Conservation (phyloP, 768 basidiomycete species). For the Cystobasidiopsis lactophilus region DNA sequence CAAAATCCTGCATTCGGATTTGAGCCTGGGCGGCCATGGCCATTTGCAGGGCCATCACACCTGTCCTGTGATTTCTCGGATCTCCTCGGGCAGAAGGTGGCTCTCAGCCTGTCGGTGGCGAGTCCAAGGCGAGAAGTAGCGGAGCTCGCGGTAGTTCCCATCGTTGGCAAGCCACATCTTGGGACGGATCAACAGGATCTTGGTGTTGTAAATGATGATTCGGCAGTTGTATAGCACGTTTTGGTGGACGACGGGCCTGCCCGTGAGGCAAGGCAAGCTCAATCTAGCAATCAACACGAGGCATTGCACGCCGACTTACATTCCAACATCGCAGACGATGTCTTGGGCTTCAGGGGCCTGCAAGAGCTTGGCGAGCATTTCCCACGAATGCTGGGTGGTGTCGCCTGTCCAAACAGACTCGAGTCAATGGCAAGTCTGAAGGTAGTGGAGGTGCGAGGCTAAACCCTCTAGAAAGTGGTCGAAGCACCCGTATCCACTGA, state of each 20-base stretch:
- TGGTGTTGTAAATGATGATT: constrained; percentile 58
- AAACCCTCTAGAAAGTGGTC: constrained; percentile 93
- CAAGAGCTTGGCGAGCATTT: constrained; percentile 79
- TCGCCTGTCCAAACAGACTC: constrained; percentile 39
- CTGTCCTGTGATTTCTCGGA: constrained; percentile 71
- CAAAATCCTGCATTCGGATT: constrained; percentile 39
- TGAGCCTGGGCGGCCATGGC: neutral
- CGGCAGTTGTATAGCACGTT: constrained; percentile 96
- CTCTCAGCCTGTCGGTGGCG: constrained; percentile 79
- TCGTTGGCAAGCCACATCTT: constrained; percentile 99
- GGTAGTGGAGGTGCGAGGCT: neutral
- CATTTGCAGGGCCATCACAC: constrained; percentile 27
- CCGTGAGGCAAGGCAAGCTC: neutral
- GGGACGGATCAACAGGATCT: constrained; percentile 82
- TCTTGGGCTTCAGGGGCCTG: constrained; percentile 50
- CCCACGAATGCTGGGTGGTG: constrained; percentile 91
- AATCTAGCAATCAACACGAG: neutral
- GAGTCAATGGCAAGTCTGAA: neutral
- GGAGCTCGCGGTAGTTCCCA: constrained; percentile 73
- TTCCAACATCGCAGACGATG: constrained; percentile 93
- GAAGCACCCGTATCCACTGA: constrained; percentile 87
- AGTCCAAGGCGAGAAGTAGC: constrained; percentile 86
- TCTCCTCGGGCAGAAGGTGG: constrained; percentile 71
- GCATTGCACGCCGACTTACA: constrained; percentile 34
- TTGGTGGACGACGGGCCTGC: constrained; percentile 90